A percentile compares a stretch with the other conserved stretches of the same genome.
Conservation (phyloP, 192 early-diverging fungal genomes). For the Gonapodya prolifera region DNA sequence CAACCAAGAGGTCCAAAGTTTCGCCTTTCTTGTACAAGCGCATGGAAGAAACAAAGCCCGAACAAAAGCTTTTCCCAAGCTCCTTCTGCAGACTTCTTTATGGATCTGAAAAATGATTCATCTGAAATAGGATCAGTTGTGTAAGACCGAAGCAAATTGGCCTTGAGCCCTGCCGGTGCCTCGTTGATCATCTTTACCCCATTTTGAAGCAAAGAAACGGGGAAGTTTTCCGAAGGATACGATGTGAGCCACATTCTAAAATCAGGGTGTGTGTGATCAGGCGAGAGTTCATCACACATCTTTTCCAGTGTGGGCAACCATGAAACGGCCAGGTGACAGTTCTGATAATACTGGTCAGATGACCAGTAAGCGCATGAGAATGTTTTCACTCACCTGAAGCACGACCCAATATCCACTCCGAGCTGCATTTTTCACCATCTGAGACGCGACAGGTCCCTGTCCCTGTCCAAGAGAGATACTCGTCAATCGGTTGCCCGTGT, state of each 20-base stretch:
- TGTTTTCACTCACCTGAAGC: background rate
- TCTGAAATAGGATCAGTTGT: slow-evolving; percentile 40
- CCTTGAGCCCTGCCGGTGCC: slow-evolving; percentile 37
- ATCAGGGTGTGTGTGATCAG: slow-evolving; percentile 37
- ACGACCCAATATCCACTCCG: slow-evolving; percentile 31
- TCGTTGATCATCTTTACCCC: slow-evolving; percentile 55
- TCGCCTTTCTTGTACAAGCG: slow-evolving; percentile 40
- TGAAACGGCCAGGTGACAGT: slow-evolving; percentile 49
- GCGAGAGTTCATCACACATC: slow-evolving; percentile 41
- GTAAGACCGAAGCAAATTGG: slow-evolving; percentile 37
- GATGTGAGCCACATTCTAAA: slow-evolving; percentile 44
- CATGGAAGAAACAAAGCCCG: slow-evolving; percentile 49
- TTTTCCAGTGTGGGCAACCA: slow-evolving; percentile 49
- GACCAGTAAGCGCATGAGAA: background rate
- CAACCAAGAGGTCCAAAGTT: slow-evolving; percentile 48
- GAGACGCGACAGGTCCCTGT: slow-evolving; percentile 48
- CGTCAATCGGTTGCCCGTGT: slow-evolving; percentile 33
- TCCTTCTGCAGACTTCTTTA: slow-evolving; percentile 33
- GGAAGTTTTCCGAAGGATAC: slow-evolving; percentile 46
- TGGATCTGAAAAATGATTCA: slow-evolving; percentile 43
- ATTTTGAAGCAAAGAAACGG: slow-evolving; percentile 42
- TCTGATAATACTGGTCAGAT: slow-evolving; percentile 18
- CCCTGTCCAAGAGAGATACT: slow-evolving; percentile 49
- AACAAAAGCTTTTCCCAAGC: slow-evolving; percentile 44
- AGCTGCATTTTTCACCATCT: slow-evolving; percentile 31